Percentiles rank a stretch among this genome's conserved stretches.
phyloP scores from a whole-genome alignment of 345 rosid species.

The Microthlaspi erraticum region DNA sequence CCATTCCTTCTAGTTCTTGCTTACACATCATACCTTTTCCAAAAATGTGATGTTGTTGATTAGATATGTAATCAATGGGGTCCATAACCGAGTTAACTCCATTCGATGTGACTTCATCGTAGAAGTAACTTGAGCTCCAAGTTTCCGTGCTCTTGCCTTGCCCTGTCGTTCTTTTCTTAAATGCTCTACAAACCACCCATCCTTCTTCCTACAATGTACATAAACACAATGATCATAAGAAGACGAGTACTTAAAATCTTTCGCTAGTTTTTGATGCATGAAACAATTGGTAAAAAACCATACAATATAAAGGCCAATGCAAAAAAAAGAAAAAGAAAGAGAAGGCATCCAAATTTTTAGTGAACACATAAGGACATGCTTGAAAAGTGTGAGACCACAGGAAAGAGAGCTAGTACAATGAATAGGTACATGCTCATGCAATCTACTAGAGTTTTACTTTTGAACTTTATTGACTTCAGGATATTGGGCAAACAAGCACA shows the following conservation, averaged over 20 bases:
- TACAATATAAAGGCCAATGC: constrained; percentile 30
- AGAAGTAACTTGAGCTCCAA: constrained; percentile 73
- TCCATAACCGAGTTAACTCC: constrained; percentile 60
- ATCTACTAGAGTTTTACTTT: constrained; percentile 24
- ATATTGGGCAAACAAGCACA: constrained; percentile 4
- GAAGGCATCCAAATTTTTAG: constrained; percentile 52
- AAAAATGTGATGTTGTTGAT: constrained; percentile 50
- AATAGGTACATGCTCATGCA: constrained; percentile 29
- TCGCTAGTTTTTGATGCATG: background rate
- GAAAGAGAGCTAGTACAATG: constrained; percentile 26
- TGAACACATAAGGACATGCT: constrained; percentile 45
- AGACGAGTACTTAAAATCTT: constrained; percentile 6
- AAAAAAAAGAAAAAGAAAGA: constrained; percentile 32
- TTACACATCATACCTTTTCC: constrained; percentile 62
- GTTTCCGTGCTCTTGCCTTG: constrained; percentile 63
- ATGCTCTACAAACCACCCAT: constrained; percentile 98
- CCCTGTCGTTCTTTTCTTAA: constrained; percentile 67
- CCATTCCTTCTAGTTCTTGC: constrained; percentile 66
- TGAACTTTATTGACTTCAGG: constrained; percentile 25
- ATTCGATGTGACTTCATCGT: constrained; percentile 62
- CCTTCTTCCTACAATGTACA: constrained; percentile 80
- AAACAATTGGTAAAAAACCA: constrained; percentile 37
- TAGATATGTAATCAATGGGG: constrained; percentile 59
- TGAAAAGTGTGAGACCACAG: constrained; percentile 47
- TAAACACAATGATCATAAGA: constrained; percentile 5